Percentiles rank a stretch among this genome's conserved stretches.
phyloP scores from a whole-genome alignment of 768 basidiomycete species.

The Leccinum longicurvipes region DNA sequence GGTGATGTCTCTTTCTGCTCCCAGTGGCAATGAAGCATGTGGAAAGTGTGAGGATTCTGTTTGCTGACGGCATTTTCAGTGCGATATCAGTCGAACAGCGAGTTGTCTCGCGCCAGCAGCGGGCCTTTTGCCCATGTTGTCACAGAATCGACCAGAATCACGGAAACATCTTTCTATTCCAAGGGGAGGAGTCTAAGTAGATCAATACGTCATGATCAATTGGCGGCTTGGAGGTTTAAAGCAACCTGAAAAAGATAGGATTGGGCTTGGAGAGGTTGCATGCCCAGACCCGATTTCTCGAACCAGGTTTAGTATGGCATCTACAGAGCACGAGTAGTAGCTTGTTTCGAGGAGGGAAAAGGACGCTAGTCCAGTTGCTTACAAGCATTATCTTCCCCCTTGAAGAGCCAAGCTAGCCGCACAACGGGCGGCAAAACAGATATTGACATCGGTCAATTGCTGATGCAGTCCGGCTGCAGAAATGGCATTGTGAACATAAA shows the following conservation, averaged over 20 bases:
- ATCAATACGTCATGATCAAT: background rate
- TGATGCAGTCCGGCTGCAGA: conserved; percentile 19
- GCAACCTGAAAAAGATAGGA: conserved; percentile 2
- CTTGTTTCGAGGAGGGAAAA: background rate
- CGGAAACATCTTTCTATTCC: conserved; percentile 8
- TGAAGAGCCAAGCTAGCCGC: conserved; percentile 15
- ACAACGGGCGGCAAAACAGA: conserved; percentile 10
- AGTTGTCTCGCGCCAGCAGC: no score
- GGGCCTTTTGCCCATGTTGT: no score
- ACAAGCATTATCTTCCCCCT: conserved; percentile 17
- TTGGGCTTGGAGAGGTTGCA: conserved; percentile 10
- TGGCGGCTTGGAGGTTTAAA: conserved; percentile 5
- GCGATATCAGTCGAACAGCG: background rate
- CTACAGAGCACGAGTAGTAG: background rate
- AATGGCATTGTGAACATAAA: conserved; percentile 20
- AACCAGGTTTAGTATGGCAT: background rate
- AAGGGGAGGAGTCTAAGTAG: background rate
- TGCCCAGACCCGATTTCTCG: conserved; percentile 5
- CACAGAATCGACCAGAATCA: conserved; percentile 2
- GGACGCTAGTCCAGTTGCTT: conserved; percentile 8
- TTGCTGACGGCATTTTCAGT: conserved; percentile 42
- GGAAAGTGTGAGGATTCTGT: conserved; percentile 50
- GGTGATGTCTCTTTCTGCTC: conserved; percentile 64
- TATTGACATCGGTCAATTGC: conserved; percentile 10
- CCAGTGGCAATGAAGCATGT: conserved; percentile 35